These are phyloP conservation scores for Periconia macrospinosa DNA, from an alignment of 2,329 filamentous ascomycete species.

Conservation along the genomic window DNA sequence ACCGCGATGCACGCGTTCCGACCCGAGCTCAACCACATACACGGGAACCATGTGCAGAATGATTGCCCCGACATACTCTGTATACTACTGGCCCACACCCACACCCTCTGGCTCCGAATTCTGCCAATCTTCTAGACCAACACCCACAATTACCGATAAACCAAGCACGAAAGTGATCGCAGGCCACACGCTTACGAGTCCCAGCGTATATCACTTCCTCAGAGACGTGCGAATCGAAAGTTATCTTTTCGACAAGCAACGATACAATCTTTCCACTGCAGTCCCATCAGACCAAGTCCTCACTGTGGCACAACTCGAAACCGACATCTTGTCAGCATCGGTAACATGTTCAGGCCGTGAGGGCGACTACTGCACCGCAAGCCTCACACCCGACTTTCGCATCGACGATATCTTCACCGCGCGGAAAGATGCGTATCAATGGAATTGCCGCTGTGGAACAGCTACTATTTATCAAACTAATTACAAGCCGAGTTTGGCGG, in stretches of 20 bases:
- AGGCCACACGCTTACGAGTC: conserved; percentile 1
- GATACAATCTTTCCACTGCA: neutral
- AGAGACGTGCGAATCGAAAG: neutral
- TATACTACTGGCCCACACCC: conserved; percentile 1
- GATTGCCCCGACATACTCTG: neutral
- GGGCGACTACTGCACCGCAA: neutral
- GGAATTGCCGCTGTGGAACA: neutral
- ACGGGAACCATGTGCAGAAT: neutral
- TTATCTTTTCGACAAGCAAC: neutral
- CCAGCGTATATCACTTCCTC: conserved; percentile 1
- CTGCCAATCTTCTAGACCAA: neutral
- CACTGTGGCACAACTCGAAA: conserved; percentile 1
- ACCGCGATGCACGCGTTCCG: neutral
- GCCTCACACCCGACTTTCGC: neutral
- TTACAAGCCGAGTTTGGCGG: neutral
- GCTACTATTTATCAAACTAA: neutral
- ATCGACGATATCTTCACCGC: neutral
- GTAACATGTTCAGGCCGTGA: neutral
- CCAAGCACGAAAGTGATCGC: neutral
- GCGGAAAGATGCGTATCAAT: neutral
- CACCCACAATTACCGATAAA: neutral
- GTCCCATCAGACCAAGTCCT: neutral
- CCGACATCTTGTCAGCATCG: neutral
- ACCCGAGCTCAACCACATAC: neutral
- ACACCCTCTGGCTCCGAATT: neutral